Evolutionary conservation across 345 rosid species (phyloP), one percentile per base, ranked within the genome.

Genomic region (Conringia planisiliqua): DNA sequence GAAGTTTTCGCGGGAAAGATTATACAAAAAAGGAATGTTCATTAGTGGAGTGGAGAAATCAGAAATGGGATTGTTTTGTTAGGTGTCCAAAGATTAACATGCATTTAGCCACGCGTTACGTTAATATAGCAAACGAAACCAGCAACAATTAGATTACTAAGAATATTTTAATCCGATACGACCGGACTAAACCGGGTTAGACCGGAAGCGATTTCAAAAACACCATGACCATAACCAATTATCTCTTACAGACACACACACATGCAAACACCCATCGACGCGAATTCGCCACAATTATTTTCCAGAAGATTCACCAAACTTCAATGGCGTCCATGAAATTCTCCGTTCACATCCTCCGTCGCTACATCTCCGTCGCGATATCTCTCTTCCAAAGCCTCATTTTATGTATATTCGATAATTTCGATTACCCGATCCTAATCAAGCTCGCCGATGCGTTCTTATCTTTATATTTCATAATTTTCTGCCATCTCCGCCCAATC

Each of bases 401-500:
- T n/a, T 55, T 46, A n/a, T 73, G 52, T 46, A 0, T 78, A 47
- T 71, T 43, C 59, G 70, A 69, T 10, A 52, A 68, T 35, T 66
- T 72, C 27, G 78, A 67, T 60, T 79, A 69, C 5, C 86, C 88
- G 1, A 36, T 85, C 2, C 7, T 88, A 0, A 54, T 86, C 84
- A 70, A 78, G 10, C 7, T 80, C 39, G 56, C 85, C 1, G 89
- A 92, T 12, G 9, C 66, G 0, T 16, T 79, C 9, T 48, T 87
- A 11, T 84, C 90, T 0, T n/a, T 84, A 3, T 90, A 87, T 48
- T 88, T 81, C 59, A 12, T 69, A 29, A 3, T 57, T 3, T 38
- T 79, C 5, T 87, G 85, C 47, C 72, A 79, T 55, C 92, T 92
- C 20, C 71, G 84, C 0, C 85, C 98, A 0, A 32, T 82, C 43